Evolutionary conservation across 2,329 filamentous ascomycete species (phyloP), one percentile per base, ranked within the genome.

Genomic region (Aspergillus sp.): DNA sequence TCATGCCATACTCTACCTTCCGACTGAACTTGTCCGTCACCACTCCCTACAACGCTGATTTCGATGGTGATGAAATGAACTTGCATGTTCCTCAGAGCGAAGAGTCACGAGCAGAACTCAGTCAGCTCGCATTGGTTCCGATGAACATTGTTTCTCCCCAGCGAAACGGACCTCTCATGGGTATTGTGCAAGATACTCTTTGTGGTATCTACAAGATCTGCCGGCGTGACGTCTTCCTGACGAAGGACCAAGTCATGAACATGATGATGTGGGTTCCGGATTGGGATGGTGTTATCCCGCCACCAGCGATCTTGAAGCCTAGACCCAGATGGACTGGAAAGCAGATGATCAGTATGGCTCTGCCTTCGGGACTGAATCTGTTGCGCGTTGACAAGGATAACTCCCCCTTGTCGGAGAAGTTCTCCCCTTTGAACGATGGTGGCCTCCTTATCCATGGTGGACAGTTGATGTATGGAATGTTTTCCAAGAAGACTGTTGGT

Each of bases 41-140:
- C 0, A 95, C 92, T 24, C 94, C 94, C 0, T 99, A 99, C 80
- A 99, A 99, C 77, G 94, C 94, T 64, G 94, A 99, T 89, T 99
- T 99, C 76, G 94, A 99, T 68, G 94, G 94, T 76, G 94, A 99
- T 72, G 94, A 99, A 75, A 99, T 99, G 94, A 99, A 99, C 70
- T 84, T 99, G 76, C 94, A 99, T 82, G 95, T 99, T 48, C 95
- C 94, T 3, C 94, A 99, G 68, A 94, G 89, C 35, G 92, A 99
- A 68, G 95, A 99, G 73, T 95, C 95, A 32, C 88, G 94, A 55
- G 91, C 95, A 43, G 94, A 99, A 73, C 85, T 99, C 62, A 90
- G 86, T 72, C 88, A 97, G 69, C 83, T 99, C 13, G 97, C 93
- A 72, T 88, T 97, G 82, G 94, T 99, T n/a, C 94, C 94, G 0